Evolutionary conservation across 2,329 filamentous ascomycete species (phyloP), one percentile per base, ranked within the genome.

Genomic region (Aspergillus felis): DNA sequence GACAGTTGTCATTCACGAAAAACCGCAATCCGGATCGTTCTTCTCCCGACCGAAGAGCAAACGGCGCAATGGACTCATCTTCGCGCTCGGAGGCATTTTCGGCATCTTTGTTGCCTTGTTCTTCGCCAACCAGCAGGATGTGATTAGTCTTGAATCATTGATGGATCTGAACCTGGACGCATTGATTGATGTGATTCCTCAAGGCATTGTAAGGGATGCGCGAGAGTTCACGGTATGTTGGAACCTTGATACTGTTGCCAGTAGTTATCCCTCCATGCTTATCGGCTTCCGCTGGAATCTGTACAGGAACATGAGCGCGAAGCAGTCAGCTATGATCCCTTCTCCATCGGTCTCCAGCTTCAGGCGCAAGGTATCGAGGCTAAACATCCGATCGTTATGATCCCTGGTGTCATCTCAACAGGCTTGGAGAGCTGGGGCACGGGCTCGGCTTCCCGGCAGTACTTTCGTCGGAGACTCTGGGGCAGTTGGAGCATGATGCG

Each of bases 401-500:
- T 99, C 9, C 94, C 94, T 0, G 94, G 94, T 4, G 94, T 99
- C 58, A 99, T 99, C 65, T 97, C 94, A 0, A 97, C 94, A 0
- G 94, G 94, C 1, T 83, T 99, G 25, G 94, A 99, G 76, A 96
- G 91, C 50, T 99, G 94, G 94, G 91, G 93, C 3, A 97, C 94
- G 0, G 87, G 89, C 52, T 90, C 92, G 69, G 80, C 82, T 46
- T 96, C 92, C 7, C 84, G 91, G 38, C 89, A 88, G 58, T 99
- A 97, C 76, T 99, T 99, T 74, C 84, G 94, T 61, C 96, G 95
- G 77, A 83, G 94, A 54, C 78, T 99, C 51, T 99, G 94, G 94
- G 94, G 94, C 4, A 96, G 91, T 65, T 99, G 95, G 94, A 96
- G 86, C 62, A 99, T 99, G 94, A 97, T 99, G 92, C 85, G 89